Evolutionary conservation across 768 basidiomycete genomes (phyloP), one percentile per base, ranked within the genome.

Genomic region (Mrakia blollopis): DNA sequence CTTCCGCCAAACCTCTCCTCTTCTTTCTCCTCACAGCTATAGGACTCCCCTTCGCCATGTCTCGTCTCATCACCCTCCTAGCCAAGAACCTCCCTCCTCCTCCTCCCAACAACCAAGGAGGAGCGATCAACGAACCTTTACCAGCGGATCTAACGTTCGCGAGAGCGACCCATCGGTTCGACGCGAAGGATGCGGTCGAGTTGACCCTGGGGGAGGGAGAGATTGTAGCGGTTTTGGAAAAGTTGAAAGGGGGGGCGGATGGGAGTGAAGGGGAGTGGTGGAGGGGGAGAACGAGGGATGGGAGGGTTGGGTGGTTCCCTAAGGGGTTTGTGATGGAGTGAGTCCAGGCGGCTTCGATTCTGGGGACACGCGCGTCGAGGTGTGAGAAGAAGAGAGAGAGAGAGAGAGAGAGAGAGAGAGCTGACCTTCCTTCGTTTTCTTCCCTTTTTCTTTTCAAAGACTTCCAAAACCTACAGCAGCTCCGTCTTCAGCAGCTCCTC

Each of bases 281-380:
- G 94, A 90, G 89, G 83, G 95, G 95, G 0, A 87, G 95, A 65
- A 94, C 92, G 78, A 86, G 95, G 76, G 94, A 97, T 79, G 95
- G 95, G 0, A 87, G 91, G 80, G 90, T 92, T 80, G 95, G 95
- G 0, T 98, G 94, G 93, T 97, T 98, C 87, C 95, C 95, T 2
- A 88, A 86, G 76, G 93, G 91, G 79, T 95, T 91, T 88, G 93
- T 95, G 5, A 88, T 54, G 9, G 76, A 77, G 76, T 77, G 54
- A 65, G 76, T 77, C n/a, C n/a, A n/a, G n/a, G n/a, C n/a, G 44
- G 2, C 39, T 41, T 41, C 39, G 39, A 11, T 41, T 41, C 10
- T 44, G 18, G 25, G 14, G n/a, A n/a, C n/a, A n/a, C n/a, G n/a
- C 23, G n/a, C 47, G n/a, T 57, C 63, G n/a, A 16, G 60, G 0